Percentiles rank a stretch among this genome's conserved stretches.
These are phyloP conservation scores for Dissophora globulifera DNA, from an alignment of 192 early-diverging fungal genomes.

Conservation along the genomic window DNA sequence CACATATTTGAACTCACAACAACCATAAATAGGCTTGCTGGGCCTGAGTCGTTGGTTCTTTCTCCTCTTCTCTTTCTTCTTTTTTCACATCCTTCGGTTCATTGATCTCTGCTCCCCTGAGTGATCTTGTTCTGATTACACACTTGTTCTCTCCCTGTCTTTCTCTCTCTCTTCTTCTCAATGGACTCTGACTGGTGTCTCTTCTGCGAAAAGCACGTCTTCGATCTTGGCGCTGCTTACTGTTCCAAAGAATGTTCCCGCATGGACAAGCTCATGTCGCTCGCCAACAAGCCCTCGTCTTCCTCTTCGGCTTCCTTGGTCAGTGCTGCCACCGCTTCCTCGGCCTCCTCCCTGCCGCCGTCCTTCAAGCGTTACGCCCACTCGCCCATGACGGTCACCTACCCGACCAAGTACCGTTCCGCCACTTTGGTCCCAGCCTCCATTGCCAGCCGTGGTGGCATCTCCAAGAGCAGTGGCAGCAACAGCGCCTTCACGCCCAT, in stretches of 20 bases:
- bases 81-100: conserved; percentile 20
- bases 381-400: conserved; percentile 46
- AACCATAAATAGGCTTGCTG: neutral
- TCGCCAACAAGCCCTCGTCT: conserved; percentile 25
- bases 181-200: conserved; percentile 56
- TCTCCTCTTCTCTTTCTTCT: conserved; percentile 49
- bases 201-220: conserved; percentile 54
- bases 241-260: conserved; percentile 50
- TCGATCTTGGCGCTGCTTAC: conserved; percentile 50
- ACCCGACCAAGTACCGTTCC: conserved; percentile 44
- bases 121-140: conserved; percentile 43
- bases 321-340: neutral
- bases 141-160: too few species aligned
- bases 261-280: conserved; percentile 51
- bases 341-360: too few species aligned
- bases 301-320: conserved; percentile 6
- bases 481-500: conserved; percentile 22
- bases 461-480: conserved; percentile 39
- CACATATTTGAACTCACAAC: too few species aligned
- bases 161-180: neutral
- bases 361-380: conserved; percentile 38
- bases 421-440: conserved; percentile 41
- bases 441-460: conserved; percentile 48
- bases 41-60: conserved; percentile 30
- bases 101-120: conserved; percentile 47